Evolutionary conservation across 495 filamentous ascomycete species (phyloP), one percentile per base, ranked within the genome.

Genomic region (Xylaria telfairii): DNA sequence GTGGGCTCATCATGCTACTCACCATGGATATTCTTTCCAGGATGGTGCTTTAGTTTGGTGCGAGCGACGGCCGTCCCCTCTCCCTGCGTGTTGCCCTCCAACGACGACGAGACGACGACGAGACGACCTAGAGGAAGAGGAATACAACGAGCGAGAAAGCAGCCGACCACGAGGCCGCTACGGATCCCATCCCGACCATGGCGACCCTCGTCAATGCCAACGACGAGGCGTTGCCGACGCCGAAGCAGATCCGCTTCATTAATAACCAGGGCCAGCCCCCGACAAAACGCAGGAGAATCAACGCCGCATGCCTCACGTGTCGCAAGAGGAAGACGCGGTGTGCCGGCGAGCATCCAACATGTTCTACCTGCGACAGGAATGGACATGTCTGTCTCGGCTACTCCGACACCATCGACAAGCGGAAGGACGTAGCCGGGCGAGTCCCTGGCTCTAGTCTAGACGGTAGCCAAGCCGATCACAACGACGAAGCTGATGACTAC

Each of bases 281-380:
- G 71, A 90, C 91, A 57, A 95, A 95, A 80, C 85, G 92, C 72
- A 87, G 92, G 78, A 87, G 92, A 78, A 92, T 95, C 77, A 93
- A 91, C 81, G 90, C 92, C 74, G 92, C 92, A 73, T 93, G 92
- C 81, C 84, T 90, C 70, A 95, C 92, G 65, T 93, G 92, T 80
- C 90, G 92, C 79, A 93, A 90, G 75, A 87, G 92, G 80, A 95
- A 95, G 82, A 94, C 92, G 67, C 87, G 92, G 79, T 95, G 92
- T 78, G 92, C 91, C 32, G 92, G 92, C 67, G 91, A 93, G 81
- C 88, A 90, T 72, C 90, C 90, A 79, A 85, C 87, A 2, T 94
- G 92, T 80, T 89, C 90, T 68, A 94, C 92, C 28, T 94, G 92
- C 74, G 86, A 86, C 56, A 91, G 92, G 72, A 92, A 91, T 78